Evolutionary conservation across 768 basidiomycete genomes (phyloP).

Genomic region (Rhizopogon salebrosus): DNA sequence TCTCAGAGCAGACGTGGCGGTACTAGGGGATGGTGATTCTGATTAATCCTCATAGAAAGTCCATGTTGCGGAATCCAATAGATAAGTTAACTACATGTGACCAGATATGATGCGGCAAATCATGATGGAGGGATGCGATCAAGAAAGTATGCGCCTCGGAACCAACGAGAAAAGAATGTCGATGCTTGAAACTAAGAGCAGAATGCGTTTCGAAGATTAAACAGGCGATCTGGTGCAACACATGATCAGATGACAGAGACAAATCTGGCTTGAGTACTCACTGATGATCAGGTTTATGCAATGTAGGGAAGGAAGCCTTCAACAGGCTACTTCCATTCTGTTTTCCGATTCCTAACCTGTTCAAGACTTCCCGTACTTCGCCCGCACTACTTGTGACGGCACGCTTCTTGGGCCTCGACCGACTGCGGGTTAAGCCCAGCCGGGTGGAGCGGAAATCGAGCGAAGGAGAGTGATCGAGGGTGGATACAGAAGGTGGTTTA

Average conservation of each 20-base stretch:
- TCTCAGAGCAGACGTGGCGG: constrained; percentile 24
- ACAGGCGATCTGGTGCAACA: background rate
- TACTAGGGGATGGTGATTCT: constrained; percentile 15
- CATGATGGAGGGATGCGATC: constrained; percentile 7
- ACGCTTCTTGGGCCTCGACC: constrained; percentile 53
- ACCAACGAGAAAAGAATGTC: constrained; percentile 4
- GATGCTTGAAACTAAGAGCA: background rate
- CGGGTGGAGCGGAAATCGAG: constrained; percentile 35
- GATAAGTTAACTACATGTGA: constrained; percentile 15
- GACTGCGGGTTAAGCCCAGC: constrained; percentile 43
- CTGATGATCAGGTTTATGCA: constrained; percentile 43
- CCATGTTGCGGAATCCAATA: constrained; percentile 11
- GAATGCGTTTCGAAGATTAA: constrained; percentile 3
- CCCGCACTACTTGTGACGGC: constrained; percentile 46
- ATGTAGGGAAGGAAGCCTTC: constrained; percentile 65
- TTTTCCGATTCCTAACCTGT: constrained; percentile 79
- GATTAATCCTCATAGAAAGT: constrained; percentile 10
- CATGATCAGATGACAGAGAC: background rate
- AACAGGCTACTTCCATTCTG: constrained; percentile 52
- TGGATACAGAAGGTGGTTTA: constrained; percentile 70
- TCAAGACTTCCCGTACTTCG: constrained; percentile 79
- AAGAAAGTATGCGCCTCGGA: background rate
- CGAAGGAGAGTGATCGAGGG: constrained; percentile 64
- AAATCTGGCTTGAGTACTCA: constrained; percentile 14
- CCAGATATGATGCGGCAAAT: constrained; percentile 8